phyloP scores from a whole-genome alignment of 2,329 filamentous ascomycete genomes.

The Diplodia seriata region DNA sequence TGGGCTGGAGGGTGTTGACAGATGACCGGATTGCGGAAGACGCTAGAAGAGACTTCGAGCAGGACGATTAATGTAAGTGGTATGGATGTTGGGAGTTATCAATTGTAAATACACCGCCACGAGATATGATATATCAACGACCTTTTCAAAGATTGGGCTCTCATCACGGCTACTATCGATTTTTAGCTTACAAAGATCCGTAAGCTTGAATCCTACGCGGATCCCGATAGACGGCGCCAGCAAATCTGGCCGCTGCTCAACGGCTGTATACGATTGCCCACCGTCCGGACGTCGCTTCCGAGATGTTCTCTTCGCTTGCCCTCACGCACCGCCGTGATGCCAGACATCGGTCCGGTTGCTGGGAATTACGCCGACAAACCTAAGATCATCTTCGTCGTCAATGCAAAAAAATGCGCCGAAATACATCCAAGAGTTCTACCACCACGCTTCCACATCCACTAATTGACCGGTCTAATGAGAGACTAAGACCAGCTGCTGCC shows the following conservation, averaged over 20 bases:
- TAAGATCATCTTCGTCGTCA: not conserved
- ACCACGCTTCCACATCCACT: not conserved
- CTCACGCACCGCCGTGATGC: not conserved
- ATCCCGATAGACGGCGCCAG: not conserved
- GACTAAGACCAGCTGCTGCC: not conserved
- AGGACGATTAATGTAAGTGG: not conserved
- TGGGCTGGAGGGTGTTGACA: constrained; percentile 35
- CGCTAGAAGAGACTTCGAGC: constrained; percentile 37
- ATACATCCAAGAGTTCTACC: not conserved
- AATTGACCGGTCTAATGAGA: not conserved
- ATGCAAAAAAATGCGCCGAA: not conserved
- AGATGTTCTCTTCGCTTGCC: not conserved
- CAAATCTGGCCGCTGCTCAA: not conserved
- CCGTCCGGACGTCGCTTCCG: not conserved
- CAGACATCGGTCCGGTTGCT: not conserved
- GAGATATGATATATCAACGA: not conserved
- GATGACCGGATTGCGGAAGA: constrained; percentile 35
- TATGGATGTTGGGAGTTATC: not conserved
- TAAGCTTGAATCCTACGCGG: not conserved
- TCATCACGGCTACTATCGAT: not conserved
- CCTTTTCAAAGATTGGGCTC: too few relatives aligned
- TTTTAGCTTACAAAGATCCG: not conserved
- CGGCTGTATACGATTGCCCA: not conserved
- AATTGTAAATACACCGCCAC: not conserved
- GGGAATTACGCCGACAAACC: not conserved